Percentiles rank a stretch among this genome's conserved stretches.
These are phyloP conservation scores for Lagenaria siceraria DNA, from an alignment of 306 rosid species.

Conservation along the genomic window DNA sequence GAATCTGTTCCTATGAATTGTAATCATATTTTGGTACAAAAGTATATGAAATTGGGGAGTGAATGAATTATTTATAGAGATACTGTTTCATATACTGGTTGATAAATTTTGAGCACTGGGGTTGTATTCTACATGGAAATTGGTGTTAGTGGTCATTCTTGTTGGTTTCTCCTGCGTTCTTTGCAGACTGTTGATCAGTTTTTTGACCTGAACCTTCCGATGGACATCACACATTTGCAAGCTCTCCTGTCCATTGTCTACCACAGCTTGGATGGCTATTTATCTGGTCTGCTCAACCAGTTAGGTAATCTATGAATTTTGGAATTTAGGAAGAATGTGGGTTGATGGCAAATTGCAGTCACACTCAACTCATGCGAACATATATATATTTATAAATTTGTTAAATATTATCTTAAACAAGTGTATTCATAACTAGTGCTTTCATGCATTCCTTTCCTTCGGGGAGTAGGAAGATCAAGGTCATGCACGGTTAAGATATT, in stretches of 20 bases:
- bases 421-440: neutral
- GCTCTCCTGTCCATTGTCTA: conserved; percentile 43
- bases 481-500: no score
- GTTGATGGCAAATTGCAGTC: neutral
- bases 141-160: neutral
- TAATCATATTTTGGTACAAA: neutral
- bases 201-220: conserved; percentile 38
- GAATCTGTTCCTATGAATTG: neutral
- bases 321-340: neutral
- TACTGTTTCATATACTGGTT: neutral
- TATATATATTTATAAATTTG: neutral
- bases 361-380: neutral
- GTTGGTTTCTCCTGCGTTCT: neutral
- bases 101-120: neutral
- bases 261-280: conserved; percentile 37
- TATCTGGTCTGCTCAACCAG: conserved; percentile 32
- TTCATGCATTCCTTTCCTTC: neutral
- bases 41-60: neutral
- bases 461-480: neutral
- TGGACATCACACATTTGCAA: conserved; percentile 49
- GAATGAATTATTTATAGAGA: neutral
- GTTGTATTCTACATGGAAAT: neutral
- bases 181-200: conserved; percentile 52
- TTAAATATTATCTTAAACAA: neutral
- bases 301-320: conserved; percentile 22